These are phyloP conservation scores for Pseudoneurospora amorphoporcata DNA, from an alignment of 495 filamentous ascomycete genomes.

Conservation along the genomic window DNA sequence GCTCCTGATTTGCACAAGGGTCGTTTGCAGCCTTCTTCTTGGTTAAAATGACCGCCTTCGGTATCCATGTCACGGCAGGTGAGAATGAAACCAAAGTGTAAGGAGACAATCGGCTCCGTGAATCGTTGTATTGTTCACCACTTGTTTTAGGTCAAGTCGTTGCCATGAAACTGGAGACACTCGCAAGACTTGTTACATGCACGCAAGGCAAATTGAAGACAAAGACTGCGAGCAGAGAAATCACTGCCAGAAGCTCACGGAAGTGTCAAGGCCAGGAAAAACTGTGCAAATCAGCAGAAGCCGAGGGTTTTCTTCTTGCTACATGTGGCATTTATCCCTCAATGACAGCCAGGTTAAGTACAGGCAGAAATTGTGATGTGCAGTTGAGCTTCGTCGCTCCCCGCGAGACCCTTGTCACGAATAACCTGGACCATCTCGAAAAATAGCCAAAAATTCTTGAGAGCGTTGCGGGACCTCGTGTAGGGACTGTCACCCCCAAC, in stretches of 20 bases:
- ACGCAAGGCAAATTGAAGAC: not conserved
- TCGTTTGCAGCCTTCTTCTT: not conserved
- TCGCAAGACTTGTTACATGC: not conserved
- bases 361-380: not conserved
- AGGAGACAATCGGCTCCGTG: not conserved
- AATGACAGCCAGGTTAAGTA: not conserved
- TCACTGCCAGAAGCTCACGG: not conserved
- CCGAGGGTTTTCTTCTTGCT: not conserved
- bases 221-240: not conserved
- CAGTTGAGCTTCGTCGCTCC: not conserved
- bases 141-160: not conserved
- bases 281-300: not conserved
- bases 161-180: not conserved
- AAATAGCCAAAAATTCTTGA: conserved; percentile 46
- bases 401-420: not conserved
- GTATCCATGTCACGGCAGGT: not conserved
- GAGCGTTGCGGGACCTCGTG: conserved; percentile 79
- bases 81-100: not conserved
- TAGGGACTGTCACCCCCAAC: conserved; percentile 48
- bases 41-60: not conserved
- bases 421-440: not conserved
- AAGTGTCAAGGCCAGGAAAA: not conserved
- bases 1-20: not conserved
- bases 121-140: not conserved
- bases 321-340: not conserved